phyloP scores from a whole-genome alignment of 1,139 yeast genomes.

The Lodderomyces elongisporus region DNA sequence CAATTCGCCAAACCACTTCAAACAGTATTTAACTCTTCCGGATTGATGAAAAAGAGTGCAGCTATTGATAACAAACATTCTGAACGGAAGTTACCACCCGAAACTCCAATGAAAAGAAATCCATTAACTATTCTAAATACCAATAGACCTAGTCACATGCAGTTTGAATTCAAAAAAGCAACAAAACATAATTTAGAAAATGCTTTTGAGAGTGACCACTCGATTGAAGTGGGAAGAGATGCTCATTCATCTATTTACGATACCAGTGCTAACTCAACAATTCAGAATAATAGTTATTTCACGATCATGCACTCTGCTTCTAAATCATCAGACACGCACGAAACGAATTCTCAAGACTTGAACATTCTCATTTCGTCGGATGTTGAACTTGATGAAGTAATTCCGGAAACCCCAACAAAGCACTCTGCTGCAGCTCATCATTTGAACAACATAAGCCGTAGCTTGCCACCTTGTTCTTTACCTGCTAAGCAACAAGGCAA shows the following conservation, averaged over 20 bases:
- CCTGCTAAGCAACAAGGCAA: slow-evolving; percentile 1
- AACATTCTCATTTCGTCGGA: slow-evolving; percentile 19
- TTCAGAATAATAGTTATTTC: slow-evolving; percentile 26
- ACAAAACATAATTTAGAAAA: slow-evolving; percentile 1
- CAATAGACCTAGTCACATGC: slow-evolving; percentile 18
- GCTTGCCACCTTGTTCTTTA: neutral
- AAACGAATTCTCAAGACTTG: slow-evolving; percentile 14
- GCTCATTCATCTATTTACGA: slow-evolving; percentile 13
- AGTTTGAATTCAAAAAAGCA: slow-evolving; percentile 10
- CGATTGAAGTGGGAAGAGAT: slow-evolving; percentile 43
- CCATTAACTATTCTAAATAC: slow-evolving; percentile 39
- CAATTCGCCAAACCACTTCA: slow-evolving; percentile 78
- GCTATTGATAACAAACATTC: slow-evolving; percentile 14
- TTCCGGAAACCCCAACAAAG: slow-evolving; percentile 45
- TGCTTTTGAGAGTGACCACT: slow-evolving; percentile 11
- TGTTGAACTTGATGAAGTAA: slow-evolving; percentile 16
- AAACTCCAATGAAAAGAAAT: slow-evolving; percentile 73
- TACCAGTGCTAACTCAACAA: slow-evolving; percentile 7
- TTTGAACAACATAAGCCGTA: neutral
- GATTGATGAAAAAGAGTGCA: slow-evolving; percentile 65
- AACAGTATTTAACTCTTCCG: slow-evolving; percentile 76
- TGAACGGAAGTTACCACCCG: slow-evolving; percentile 52
- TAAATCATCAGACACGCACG: slow-evolving; percentile 1
- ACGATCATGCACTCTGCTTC: slow-evolving; percentile 18
- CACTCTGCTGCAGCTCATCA: too few relatives aligned